These are phyloP conservation scores for Camellia lanceoleosa DNA, from an alignment of 148 eudicot species.

Conservation along the genomic window DNA sequence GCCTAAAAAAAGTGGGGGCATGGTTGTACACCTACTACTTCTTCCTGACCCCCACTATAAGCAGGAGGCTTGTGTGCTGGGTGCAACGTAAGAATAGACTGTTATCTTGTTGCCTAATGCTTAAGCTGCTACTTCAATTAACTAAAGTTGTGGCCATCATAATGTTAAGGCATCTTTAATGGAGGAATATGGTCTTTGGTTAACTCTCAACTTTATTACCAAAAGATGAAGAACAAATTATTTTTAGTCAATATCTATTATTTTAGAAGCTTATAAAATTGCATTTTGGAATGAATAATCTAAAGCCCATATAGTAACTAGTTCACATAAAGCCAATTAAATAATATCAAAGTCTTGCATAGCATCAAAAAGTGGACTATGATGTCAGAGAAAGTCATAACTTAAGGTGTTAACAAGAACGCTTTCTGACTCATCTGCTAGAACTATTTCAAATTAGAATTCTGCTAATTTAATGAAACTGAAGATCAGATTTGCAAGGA, in stretches of 20 bases:
- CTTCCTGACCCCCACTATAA: too few relatives aligned
- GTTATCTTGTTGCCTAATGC: neutral
- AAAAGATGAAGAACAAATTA: neutral
- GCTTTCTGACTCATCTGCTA: neutral
- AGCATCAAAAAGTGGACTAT: neutral
- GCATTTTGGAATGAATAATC: neutral
- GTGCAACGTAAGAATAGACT: neutral
- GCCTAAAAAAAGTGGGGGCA: too few relatives aligned
- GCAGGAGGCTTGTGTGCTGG: too few relatives aligned
- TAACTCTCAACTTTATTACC: too few relatives aligned
- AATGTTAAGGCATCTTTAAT: neutral
- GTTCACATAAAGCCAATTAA: neutral
- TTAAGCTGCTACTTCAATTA: neutral
- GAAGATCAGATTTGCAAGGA: constrained; percentile 6
- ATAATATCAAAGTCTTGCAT: neutral
- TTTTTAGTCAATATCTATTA: neutral
- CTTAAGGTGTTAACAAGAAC: neutral
- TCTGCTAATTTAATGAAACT: neutral
- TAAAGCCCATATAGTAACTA: neutral
- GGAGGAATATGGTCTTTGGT: neutral
- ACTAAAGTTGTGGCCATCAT: neutral
- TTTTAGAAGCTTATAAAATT: neutral
- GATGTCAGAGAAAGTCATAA: neutral
- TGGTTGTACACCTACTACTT: too few relatives aligned
- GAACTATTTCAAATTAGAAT: neutral